These are phyloP conservation scores for Fagus crenata DNA, from an alignment of 306 rosid species.

Conservation along the genomic window DNA sequence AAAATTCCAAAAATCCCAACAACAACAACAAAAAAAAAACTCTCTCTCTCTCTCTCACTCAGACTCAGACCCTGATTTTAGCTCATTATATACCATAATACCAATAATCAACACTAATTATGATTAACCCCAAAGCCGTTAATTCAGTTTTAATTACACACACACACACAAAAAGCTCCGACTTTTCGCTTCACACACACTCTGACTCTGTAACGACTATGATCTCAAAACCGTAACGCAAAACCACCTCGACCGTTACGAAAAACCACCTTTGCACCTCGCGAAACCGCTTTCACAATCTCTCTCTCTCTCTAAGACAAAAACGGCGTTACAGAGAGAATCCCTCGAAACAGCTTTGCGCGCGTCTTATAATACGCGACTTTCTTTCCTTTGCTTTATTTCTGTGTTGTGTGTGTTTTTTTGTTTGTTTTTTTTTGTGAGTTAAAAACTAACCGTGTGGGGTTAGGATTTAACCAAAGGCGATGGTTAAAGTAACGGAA, in stretches of 20 bases:
- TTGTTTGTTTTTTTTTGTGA: conserved; percentile 16
- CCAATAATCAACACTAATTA: conserved; percentile 12
- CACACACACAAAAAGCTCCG: conserved; percentile 11
- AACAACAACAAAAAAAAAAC: neutral
- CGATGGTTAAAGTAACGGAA: conserved; percentile 28
- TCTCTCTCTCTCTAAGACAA: conserved; percentile 28
- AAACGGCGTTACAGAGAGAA: conserved; percentile 54
- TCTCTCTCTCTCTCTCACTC: no score
- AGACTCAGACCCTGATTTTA: neutral
- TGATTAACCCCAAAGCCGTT: conserved; percentile 12
- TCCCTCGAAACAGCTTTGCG: conserved; percentile 41
- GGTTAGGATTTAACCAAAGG: conserved; percentile 41
- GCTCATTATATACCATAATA: conserved; percentile 21
- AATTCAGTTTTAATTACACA: conserved; percentile 7
- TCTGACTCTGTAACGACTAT: conserved; percentile 25
- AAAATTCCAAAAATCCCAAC: neutral
- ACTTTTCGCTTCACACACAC: conserved; percentile 23
- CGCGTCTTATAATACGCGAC: conserved; percentile 54
- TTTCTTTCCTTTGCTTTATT: conserved; percentile 23
- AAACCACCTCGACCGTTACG: conserved; percentile 40
- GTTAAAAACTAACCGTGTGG: conserved; percentile 27
- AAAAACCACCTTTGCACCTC: conserved; percentile 37
- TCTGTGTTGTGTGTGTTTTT: conserved; percentile 11
- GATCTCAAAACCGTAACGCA: conserved; percentile 36
- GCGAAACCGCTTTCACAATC: conserved; percentile 20